phyloP scores from a whole-genome alignment of 2,329 filamentous ascomycete species.

The Talaromyces sp. region DNA sequence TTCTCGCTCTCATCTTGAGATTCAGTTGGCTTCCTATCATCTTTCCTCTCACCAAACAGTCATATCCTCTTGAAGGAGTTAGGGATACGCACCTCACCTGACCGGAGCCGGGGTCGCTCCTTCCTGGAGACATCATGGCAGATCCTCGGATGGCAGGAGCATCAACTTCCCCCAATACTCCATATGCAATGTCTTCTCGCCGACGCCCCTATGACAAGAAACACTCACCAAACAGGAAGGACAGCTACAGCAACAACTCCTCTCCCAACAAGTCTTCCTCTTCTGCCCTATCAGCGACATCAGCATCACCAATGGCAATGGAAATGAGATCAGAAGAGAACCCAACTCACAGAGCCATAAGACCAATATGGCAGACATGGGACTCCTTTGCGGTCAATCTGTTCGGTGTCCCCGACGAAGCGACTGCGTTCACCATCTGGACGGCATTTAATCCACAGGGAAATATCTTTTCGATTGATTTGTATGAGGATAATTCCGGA shows the following conservation, averaged over 20 bases:
- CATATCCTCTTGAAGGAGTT: not conserved
- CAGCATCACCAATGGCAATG: not conserved
- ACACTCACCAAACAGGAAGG: not conserved
- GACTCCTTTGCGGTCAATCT: slow-evolving; percentile 39
- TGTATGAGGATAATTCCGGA: slow-evolving; percentile 48
- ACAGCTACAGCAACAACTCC: not conserved
- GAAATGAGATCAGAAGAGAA: not conserved
- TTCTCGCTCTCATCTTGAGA: not conserved
- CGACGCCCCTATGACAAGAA: not conserved
- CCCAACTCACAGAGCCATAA: not conserved
- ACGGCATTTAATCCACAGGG: slow-evolving; percentile 53
- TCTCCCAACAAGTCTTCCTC: not conserved
- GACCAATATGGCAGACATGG: slow-evolving; percentile 38
- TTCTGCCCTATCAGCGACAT: not conserved
- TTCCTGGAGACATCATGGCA: not conserved
- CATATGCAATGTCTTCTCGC: not conserved
- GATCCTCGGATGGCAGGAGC: not conserved
- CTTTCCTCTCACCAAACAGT: not conserved
- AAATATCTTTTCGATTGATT: slow-evolving; percentile 55
- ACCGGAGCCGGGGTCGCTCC: not conserved
- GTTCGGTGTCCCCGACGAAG: slow-evolving; percentile 32
- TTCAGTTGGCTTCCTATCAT: not conserved
- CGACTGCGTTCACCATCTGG: slow-evolving; percentile 46
- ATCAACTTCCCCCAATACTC: not conserved
- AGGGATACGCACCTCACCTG: not conserved